These are phyloP conservation scores for Trichophyton verrucosum DNA, from an alignment of 2,329 filamentous ascomycete genomes.

Conservation along the genomic window DNA sequence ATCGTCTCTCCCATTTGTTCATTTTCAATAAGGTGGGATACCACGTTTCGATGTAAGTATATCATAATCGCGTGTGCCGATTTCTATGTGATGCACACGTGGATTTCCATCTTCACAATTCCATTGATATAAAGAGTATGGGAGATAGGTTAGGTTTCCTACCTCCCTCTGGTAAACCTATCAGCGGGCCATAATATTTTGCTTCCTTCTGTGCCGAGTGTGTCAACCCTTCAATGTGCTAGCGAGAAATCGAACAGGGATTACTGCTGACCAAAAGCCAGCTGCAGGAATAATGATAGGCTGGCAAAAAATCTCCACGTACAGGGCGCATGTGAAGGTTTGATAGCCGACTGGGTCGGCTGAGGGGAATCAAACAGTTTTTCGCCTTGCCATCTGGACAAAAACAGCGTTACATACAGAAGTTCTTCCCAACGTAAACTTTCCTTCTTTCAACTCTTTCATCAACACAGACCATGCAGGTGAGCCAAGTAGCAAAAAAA, in stretches of 20 bases:
- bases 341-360: not conserved
- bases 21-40: not conserved
- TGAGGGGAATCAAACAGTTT: not conserved
- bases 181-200: not conserved
- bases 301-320: not conserved
- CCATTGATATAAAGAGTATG: not conserved
- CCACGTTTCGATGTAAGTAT: not conserved
- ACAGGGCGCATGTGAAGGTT: not conserved
- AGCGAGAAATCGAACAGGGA: not conserved
- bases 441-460: not conserved
- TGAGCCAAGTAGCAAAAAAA: not conserved
- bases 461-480: not conserved
- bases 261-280: not conserved
- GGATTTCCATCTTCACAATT: not conserved
- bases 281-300: not conserved
- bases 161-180: not conserved
- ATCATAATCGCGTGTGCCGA: not conserved
- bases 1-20: not conserved
- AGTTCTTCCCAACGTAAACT: not conserved
- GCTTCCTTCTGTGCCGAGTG: not conserved
- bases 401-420: not conserved
- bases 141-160: not conserved
- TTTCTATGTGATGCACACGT: not conserved
- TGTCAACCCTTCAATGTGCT: too few relatives aligned
- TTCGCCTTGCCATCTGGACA: not conserved